These are phyloP conservation scores for Escallonia rubra DNA, from an alignment of 129 eudicot species.

Conservation along the genomic window DNA sequence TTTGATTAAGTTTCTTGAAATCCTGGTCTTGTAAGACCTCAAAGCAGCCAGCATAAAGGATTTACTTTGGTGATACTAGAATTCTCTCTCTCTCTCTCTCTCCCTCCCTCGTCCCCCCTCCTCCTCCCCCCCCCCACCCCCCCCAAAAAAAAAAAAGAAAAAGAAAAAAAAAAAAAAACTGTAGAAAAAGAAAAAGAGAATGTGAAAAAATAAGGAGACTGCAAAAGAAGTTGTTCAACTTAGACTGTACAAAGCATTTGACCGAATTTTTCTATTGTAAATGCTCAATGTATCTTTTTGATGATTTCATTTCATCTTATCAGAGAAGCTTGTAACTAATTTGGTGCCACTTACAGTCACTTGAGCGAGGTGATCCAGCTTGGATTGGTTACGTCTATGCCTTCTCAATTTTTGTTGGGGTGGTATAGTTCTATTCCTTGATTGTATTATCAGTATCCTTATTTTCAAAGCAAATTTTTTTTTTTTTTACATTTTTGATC, in stretches of 20 bases:
- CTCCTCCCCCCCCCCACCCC: too few relatives aligned
- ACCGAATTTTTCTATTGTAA: not conserved
- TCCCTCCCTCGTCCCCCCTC: too few relatives aligned
- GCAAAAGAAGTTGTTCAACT: not conserved
- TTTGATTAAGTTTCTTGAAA: too few relatives aligned
- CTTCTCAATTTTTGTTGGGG: slow-evolving; percentile 81
- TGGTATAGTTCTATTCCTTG: slow-evolving; percentile 52
- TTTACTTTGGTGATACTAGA: too few relatives aligned
- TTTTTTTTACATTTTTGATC: too few relatives aligned
- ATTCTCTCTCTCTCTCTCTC: too few relatives aligned
- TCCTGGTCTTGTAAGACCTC: not conserved
- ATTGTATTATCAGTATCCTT: slow-evolving; percentile 1
- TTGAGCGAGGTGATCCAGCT: slow-evolving; percentile 95
- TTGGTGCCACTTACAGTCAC: slow-evolving; percentile 45
- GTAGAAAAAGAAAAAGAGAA: too few relatives aligned
- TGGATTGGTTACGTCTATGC: slow-evolving; percentile 92
- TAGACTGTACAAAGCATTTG: not conserved
- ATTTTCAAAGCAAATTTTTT: not conserved
- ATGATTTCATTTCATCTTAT: not conserved
- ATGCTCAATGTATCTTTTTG: not conserved
- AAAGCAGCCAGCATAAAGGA: not conserved
- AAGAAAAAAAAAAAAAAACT: too few relatives aligned
- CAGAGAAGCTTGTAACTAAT: slow-evolving; percentile 8
- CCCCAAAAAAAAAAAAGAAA: too few relatives aligned
- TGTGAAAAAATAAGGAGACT: too few relatives aligned